phyloP scores from a whole-genome alignment of 371 early-diverging fungal species.

The Lichtheimia ornata region DNA sequence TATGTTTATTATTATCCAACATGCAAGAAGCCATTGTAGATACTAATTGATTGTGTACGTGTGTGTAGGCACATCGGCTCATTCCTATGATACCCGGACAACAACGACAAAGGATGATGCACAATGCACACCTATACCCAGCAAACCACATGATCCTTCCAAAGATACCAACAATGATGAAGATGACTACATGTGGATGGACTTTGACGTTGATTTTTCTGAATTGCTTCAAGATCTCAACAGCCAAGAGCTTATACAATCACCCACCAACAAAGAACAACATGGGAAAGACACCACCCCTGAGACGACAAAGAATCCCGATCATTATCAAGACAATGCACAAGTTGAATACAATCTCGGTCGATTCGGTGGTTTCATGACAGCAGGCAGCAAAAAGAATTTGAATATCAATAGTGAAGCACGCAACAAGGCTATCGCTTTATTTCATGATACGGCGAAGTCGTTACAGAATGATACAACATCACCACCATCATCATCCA shows the following conservation, averaged over 20 bases:
- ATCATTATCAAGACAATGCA: slow-evolving; percentile 8
- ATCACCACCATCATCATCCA: neutral
- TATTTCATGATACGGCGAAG: neutral
- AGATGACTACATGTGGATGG: slow-evolving; percentile 17
- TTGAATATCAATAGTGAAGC: slow-evolving; percentile 21
- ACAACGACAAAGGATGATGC: neutral
- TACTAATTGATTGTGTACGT: neutral
- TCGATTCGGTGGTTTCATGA: slow-evolving; percentile 16
- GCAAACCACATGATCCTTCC: neutral
- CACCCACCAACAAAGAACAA: neutral
- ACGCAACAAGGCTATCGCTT: slow-evolving; percentile 14
- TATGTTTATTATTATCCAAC: too few relatives aligned
- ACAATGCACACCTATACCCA: neutral
- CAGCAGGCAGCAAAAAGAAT: slow-evolving; percentile 21
- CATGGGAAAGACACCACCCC: neutral
- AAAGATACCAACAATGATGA: slow-evolving; percentile 2
- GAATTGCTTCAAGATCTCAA: slow-evolving; percentile 8
- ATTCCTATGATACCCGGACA: too few relatives aligned
- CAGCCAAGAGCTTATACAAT: neutral
- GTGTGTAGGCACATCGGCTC: neutral
- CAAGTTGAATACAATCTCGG: slow-evolving; percentile 18
- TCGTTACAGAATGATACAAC: neutral
- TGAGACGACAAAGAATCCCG: too few relatives aligned
- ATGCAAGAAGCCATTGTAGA: too few relatives aligned
- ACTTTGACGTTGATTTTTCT: slow-evolving; percentile 14